A percentile compares a stretch with the other conserved stretches of the same genome.
phyloP scores from a whole-genome alignment of 345 rosid genomes.

The Brassica incana region DNA sequence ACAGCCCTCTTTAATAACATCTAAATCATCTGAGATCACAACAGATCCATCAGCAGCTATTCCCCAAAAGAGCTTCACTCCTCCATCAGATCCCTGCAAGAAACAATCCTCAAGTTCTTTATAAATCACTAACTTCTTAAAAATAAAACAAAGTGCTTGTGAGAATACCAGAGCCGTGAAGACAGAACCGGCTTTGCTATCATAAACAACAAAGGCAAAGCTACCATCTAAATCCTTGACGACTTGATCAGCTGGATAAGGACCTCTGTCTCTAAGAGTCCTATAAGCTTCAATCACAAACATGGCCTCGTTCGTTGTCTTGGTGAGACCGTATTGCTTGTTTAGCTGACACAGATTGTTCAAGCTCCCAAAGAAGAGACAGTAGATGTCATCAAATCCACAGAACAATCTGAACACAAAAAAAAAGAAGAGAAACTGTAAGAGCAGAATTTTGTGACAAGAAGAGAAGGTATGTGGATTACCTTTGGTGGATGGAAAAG shows the following conservation, averaged over 20 bases:
- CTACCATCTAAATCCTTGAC: constrained; percentile 87
- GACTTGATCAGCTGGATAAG: constrained; percentile 92
- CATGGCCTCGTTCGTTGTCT: constrained; percentile 76
- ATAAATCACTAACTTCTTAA: background rate
- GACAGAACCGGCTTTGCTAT: constrained; percentile 70
- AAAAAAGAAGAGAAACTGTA: background rate
- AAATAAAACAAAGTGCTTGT: background rate
- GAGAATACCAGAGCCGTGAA: constrained; percentile 73
- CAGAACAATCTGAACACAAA: constrained; percentile 52
- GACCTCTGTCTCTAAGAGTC: constrained; percentile 91
- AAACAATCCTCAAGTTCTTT: background rate
- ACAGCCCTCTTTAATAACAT: constrained; percentile 79
- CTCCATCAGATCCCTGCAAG: constrained; percentile 81
- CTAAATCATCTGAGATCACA: constrained; percentile 79
- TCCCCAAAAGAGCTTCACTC: constrained; percentile 83
- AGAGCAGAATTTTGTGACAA: background rate
- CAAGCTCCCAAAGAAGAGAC: constrained; percentile 79
- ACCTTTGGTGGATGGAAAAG: constrained; percentile 57
- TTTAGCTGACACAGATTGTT: constrained; percentile 66
- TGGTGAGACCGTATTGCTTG: constrained; percentile 77
- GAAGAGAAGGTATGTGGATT: no score
- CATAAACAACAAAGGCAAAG: constrained; percentile 89
- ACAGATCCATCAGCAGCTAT: constrained; percentile 91
- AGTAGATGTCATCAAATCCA: constrained; percentile 77
- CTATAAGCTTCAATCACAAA: constrained; percentile 82